These are phyloP conservation scores for Penicillium polonicum DNA, from an alignment of 2,329 filamentous ascomycete genomes.

Conservation along the genomic window DNA sequence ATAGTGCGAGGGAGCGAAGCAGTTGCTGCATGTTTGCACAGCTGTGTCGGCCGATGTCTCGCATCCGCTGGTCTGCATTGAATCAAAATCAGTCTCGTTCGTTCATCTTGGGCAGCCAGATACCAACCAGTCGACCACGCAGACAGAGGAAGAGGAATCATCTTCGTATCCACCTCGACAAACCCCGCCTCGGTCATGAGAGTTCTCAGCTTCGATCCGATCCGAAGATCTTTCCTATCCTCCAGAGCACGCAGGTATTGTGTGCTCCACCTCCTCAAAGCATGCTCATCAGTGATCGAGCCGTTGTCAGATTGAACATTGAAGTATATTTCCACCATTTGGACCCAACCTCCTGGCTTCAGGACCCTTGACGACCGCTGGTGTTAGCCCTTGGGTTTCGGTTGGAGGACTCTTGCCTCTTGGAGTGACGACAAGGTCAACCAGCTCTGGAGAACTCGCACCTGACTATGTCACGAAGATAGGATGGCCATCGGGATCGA, in stretches of 20 bases:
- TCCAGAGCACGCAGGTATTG: constrained; percentile 63
- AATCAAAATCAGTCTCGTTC: constrained; percentile 31
- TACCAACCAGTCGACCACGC: constrained; percentile 65
- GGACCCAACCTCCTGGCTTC: constrained; percentile 77
- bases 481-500: constrained; percentile 68
- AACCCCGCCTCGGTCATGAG: constrained; percentile 65
- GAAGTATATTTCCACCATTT: constrained; percentile 84
- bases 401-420: not conserved
- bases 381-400: constrained; percentile 10
- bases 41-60: constrained; percentile 44
- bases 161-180: constrained; percentile 63
- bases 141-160: constrained; percentile 68
- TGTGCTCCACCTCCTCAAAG: constrained; percentile 65
- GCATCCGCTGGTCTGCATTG: constrained; percentile 42
- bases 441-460: constrained; percentile 25
- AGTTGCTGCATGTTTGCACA: constrained; percentile 38
- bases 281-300: constrained; percentile 66
- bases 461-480: constrained; percentile 71
- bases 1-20: constrained; percentile 44
- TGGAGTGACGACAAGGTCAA: not conserved
- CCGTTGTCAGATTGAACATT: constrained; percentile 85
- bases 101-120: not conserved
- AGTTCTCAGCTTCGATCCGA: constrained; percentile 59
- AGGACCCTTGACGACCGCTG: constrained; percentile 43
- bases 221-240: constrained; percentile 64